Evolutionary conservation across 805 yeast species (phyloP).

Genomic region (Cyberlindnera petersonii): DNA sequence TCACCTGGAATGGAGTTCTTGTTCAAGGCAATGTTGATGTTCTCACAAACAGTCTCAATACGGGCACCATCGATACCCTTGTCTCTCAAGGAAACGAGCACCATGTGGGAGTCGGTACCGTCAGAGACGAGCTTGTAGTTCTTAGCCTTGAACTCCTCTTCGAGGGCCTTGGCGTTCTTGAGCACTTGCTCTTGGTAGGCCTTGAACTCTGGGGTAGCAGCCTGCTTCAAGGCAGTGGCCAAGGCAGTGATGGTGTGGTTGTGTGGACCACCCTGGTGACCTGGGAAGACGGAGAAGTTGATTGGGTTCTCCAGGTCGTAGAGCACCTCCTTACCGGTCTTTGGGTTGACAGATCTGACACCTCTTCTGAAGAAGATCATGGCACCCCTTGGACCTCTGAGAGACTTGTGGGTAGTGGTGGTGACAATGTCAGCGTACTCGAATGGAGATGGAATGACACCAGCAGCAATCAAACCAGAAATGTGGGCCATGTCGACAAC

Average conservation of each 20-base stretch:
- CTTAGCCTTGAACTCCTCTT: constrained; percentile 54
- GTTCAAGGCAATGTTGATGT: constrained; percentile 89
- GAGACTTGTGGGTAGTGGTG: constrained; percentile 95
- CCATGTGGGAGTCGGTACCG: constrained; percentile 94
- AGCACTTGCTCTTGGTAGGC: constrained; percentile 82
- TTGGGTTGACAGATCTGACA: constrained; percentile 63
- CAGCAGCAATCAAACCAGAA: constrained; percentile 93
- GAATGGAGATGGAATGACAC: constrained; percentile 90
- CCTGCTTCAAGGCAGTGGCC: constrained; percentile 93
- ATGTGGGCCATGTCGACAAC: constrained; percentile 97
- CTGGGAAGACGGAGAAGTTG: constrained; percentile 98
- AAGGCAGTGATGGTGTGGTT: constrained; percentile 96
- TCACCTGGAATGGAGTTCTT: constrained; percentile 97
- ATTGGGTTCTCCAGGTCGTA: constrained; percentile 89
- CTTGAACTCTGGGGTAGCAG: constrained; percentile 81
- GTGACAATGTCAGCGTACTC: constrained; percentile 93
- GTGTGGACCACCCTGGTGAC: constrained; percentile 99
- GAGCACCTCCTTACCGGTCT: constrained; percentile 78
- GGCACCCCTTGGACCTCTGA: constrained; percentile 99
- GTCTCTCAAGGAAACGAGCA: constrained; percentile 76
- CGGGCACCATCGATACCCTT: constrained; percentile 90
- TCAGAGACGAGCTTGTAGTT: constrained; percentile 79
- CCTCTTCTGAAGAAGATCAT: constrained; percentile 97
- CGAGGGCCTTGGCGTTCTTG: constrained; percentile 75
- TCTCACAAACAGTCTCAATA: constrained; percentile 84